Evolutionary conservation across 805 yeast genomes (phyloP), one percentile per base, ranked within the genome.

Genomic region (Tetrapisispora iriomotensis): DNA sequence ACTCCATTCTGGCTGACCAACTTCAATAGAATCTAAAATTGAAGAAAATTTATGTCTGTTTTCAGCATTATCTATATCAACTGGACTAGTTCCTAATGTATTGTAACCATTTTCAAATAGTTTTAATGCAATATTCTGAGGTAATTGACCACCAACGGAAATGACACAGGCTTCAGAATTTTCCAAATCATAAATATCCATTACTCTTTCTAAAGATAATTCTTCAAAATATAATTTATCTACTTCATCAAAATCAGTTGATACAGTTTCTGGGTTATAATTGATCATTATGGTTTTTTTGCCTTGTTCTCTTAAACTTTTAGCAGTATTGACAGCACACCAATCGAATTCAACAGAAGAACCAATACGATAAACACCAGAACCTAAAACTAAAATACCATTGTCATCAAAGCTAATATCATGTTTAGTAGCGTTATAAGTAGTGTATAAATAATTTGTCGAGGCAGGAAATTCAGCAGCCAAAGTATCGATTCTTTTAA

Each of bases 331-430:
- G 47, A 90, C 98, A 40, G 97, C 98, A 73, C 98, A 90, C 98
- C 98, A 90, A 65, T 90, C 98, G 56, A 90, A 90, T 68, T 92
- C 98, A 40, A 90, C 98, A 24, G 96, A 87, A 2, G 96, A 88
- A 43, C 98, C 98, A 62, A 90, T 90, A 66, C 98, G 78, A 75
- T 90, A 90, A 37, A 92, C 98, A 70, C 98, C 97, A n/a, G 96
- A 87, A 39, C 97, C 98, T 53, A 90, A 72, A 29, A 90, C 97
- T 77, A 92, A 70, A 45, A 92, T 82, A 58, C 97, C 97, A 49
- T 83, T 73, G 43, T 90, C 97, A 54, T 82, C 75, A 59, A 90
- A 92, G 33, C 69, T 74, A 36, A 90, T 80, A 63, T 90, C 98
- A 49, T 79, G 80, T 42, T 77, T 70, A 43, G 84, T 73, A 42